Evolutionary conservation across 148 eudicot species (phyloP), one percentile per base, ranked within the genome.

Genomic region (Vaccinium corymbosum): DNA sequence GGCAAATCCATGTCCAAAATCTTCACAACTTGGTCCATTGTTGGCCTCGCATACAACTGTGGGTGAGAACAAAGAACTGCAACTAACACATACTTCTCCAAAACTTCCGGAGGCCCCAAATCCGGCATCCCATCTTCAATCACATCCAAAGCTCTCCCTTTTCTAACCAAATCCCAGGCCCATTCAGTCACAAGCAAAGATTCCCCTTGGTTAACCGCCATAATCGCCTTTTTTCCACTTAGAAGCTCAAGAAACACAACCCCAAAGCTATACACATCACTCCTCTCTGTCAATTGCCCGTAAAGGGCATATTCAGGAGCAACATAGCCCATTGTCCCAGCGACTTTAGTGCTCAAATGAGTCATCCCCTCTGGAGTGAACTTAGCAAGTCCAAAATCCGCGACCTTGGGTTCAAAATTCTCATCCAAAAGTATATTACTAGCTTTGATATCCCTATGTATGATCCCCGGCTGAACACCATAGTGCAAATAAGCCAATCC

Each of bases 251-350:
- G 91, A 64, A 95, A 85, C 57, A 95, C 91, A 20, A 95, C 95
- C 12, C 98, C 98, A 82, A 95, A 95, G 76, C 98, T 93, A 75
- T 92, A 95, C 16, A 95, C 98, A 86, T 95, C 98, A 15, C 96
- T 95, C 62, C 96, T 92, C 75, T 94, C 96, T 0, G 98, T 94
- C 85, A 95, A 86, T 14, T 95, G 95, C n/a, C 98, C 98, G 49
- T 94, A 94, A 9, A 95, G 78, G 0, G 98, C 97, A 83, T 95
- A 95, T 78, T 95, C 98, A 0, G 98, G 98, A 1, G 98, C 94
- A 17, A 95, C 97, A 88, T 94, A 95, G 0, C 98, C 98, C 98
- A 94, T 92, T 17, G 98, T 95, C 52, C 98, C 98, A 0, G 98
- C 98, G 29, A 94, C 98, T 81, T 92, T 87, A 10, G 98, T 95